phyloP scores from a whole-genome alignment of 2,329 filamentous ascomycete species.

The Dothistroma pini region DNA sequence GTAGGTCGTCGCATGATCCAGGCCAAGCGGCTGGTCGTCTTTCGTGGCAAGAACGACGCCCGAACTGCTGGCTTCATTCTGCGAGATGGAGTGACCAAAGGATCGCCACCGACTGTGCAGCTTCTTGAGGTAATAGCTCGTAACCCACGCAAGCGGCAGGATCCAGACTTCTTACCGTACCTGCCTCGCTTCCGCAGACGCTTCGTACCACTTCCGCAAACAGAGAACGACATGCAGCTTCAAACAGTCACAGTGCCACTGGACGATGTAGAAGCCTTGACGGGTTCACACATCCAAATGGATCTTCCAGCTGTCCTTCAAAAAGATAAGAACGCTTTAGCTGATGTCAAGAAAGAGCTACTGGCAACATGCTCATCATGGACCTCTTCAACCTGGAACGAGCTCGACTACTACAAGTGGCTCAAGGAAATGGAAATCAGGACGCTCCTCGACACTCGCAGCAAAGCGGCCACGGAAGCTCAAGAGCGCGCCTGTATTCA shows the following conservation, averaged over 20 bases:
- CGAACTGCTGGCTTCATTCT: conserved; percentile 78
- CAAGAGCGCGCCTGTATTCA: conserved; percentile 61
- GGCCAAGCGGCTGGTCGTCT: conserved; percentile 73
- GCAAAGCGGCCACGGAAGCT: conserved; percentile 59
- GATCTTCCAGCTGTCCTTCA: conserved; percentile 40
- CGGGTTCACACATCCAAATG: conserved; percentile 55
- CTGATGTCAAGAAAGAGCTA: conserved; percentile 65
- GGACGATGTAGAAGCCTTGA: conserved; percentile 79
- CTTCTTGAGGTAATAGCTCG: conserved; percentile 68
- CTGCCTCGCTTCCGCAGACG: conserved; percentile 65
- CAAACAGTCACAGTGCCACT: conserved; percentile 69
- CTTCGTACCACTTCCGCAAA: conserved; percentile 64
- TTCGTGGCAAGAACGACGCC: conserved; percentile 71
- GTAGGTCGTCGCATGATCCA: conserved; percentile 76
- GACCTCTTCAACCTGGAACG: conserved; percentile 72
- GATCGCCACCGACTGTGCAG: conserved; percentile 65
- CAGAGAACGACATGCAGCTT: conserved; percentile 62
- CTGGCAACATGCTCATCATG: conserved; percentile 68
- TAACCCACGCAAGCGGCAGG: conserved; percentile 64
- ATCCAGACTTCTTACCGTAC: conserved; percentile 84
- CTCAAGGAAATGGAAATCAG: conserved; percentile 80
- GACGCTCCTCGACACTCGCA: conserved; percentile 71
- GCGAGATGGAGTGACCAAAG: conserved; percentile 67
- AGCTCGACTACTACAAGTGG: conserved; percentile 69
- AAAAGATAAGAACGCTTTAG: conserved; percentile 46